phyloP scores from a whole-genome alignment of 31 red algal species.

The Bonnemaisonia californica region DNA sequence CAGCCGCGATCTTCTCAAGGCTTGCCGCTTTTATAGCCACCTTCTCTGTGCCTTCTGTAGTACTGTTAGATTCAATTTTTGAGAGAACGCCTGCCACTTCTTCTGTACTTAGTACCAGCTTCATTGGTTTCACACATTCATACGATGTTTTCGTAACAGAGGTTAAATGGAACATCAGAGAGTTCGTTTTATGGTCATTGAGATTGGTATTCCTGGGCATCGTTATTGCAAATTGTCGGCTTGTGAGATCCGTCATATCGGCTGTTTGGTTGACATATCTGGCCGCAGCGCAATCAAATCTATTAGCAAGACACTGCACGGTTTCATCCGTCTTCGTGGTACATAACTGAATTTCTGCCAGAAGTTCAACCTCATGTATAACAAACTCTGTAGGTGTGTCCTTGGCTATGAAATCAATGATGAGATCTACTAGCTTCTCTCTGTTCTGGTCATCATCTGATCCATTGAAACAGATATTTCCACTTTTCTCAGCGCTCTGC shows the following conservation, averaged over 20 bases:
- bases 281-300: conserved; percentile 7
- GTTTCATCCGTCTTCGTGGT: neutral
- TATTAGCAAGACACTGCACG: neutral
- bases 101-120: no score
- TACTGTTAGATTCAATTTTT: no score
- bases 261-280: conserved; percentile 16
- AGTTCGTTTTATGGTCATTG: neutral
- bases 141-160: no score
- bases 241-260: neutral
- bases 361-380: conserved; percentile 5
- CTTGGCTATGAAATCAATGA: conserved; percentile 32
- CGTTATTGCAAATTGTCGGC: conserved; percentile 27
- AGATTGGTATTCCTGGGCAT: conserved; percentile 20
- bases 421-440: neutral
- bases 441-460: neutral
- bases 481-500: neutral
- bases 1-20: no score
- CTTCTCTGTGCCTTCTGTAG: no score
- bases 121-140: no score
- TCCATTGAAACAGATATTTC: neutral
- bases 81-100: no score
- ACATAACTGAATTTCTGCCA: neutral
- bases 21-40: no score
- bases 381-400: conserved; percentile 24
- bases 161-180: conserved; percentile 26